These are phyloP conservation scores for Adansonia gregorii DNA, from an alignment of 441 rosid species.

Conservation along the genomic window DNA sequence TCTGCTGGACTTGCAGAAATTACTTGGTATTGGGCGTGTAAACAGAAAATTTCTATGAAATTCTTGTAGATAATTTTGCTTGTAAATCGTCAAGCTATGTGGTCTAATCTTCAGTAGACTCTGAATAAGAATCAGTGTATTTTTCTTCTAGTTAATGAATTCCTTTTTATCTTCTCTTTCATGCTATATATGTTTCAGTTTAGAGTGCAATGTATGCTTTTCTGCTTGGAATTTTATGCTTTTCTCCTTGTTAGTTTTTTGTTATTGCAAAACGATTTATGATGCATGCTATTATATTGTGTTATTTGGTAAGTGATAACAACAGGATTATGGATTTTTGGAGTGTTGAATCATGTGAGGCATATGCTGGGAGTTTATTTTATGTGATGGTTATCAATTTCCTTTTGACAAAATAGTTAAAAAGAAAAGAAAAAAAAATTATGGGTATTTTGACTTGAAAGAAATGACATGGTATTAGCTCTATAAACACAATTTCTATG, in stretches of 20 bases:
- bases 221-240: neutral
- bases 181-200: neutral
- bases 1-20: conserved; percentile 14
- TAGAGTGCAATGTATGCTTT: neutral
- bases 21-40: neutral
- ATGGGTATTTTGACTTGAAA: conserved; percentile 1
- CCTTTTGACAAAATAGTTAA: neutral
- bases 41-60: neutral
- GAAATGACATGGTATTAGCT: neutral
- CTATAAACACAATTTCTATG: conserved; percentile 5
- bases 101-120: neutral
- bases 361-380: neutral
- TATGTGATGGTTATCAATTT: neutral
- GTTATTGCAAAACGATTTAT: neutral
- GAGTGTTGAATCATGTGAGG: neutral
- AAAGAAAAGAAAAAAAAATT: conserved; percentile 9
- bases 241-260: neutral
- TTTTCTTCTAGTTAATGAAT: neutral
- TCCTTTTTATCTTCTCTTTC: conserved; percentile 18
- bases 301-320: conserved; percentile 7
- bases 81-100: neutral
- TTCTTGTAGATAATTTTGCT: conserved; percentile 1
- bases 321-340: neutral
- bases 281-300: neutral
- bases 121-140: neutral